Evolutionary conservation across 163 green algal species (phyloP), one percentile per base, ranked within the genome.

Genomic region (Scenedesmus sp.): DNA sequence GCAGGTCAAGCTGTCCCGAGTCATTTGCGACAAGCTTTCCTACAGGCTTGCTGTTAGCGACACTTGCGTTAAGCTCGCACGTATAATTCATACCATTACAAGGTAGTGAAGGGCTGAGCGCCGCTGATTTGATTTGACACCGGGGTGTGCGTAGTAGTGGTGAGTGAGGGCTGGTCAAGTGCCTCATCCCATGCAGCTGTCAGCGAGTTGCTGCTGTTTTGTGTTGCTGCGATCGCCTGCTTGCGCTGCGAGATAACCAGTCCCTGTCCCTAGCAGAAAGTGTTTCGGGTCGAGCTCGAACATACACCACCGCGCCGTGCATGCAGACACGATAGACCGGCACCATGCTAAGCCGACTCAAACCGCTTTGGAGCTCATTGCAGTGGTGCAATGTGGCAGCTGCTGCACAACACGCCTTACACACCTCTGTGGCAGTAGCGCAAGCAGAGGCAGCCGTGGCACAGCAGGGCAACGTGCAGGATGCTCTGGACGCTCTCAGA

Each of bases 361-460:
- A 35, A 82, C 73, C 73, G 33, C 16, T 51, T 37, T 24, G 37
- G 40, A 30, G 65, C 30, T 40, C 65, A 40, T 76, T 7, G 65
- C 65, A 46, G 18, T 46, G 37, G 73, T 46, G 73, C 73, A 46
- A n/a, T 82, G 35, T 51, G 73, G 73, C 73, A 82, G 73, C 73
- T 51, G 73, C 35, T 22, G 35, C 73, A 82, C 73, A 46, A 82
- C 37, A 46, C 73, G 83, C 40, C 30, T 35, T 79, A 16, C 82
- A 87, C 56, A 78, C 53, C 82, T 53, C 44, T 56, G 81, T 37
- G 26, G 81, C 86, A 85, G 68, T 49, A 37, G 44, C 46, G 26
- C 43, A 70, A 59, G 86, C 86, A 73, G 68, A 83, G 51, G 85
- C 85, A 72, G 70, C 53, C 13, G n/a, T 70, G 44, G 46, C 72